Base-by-base conservation (phyloP, 2,329 filamentous ascomycete species). In the Hortaea sp. region DNA sequence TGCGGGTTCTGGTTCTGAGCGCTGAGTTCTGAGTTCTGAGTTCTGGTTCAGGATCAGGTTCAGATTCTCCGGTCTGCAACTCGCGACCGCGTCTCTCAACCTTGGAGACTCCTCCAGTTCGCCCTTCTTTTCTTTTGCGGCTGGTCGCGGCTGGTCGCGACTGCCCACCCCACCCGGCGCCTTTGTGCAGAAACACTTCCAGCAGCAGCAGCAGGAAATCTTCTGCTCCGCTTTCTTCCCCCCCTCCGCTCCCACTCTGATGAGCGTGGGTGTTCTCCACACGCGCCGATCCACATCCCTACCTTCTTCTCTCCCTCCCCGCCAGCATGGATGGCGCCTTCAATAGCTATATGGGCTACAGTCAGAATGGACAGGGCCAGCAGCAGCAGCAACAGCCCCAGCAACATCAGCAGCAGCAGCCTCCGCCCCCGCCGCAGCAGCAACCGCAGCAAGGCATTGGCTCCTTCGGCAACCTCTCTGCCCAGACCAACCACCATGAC, bases 401-500 rank as follows among this genome's bases (percentile, higher is more conserved):
- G 9, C 50, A 53, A 37, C 55, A 54, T 45, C 46, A 51, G 10
- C 53, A 55, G 13, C 54, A 54, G n/a, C 50, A 53, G 27, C 45
- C 47, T 9, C 56, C 57, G 32, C 20, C 20, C 20, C 20, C 20
- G 20, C 20, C 20, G 20, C 20, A 20, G 20, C 51, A 50, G 3
- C 52, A 49, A 11, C 44, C 39, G 29, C 51, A 43, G 43, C 53
- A 52, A 34, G 40, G 39, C 32, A 44, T 56, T 42, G 52, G 47
- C 20, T 53, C 55, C 29, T 60, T 56, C 39, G 57, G 56, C 44
- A 54, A 45, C 42, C 51, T 59, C 31, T 56, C 55, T 27, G 51
- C 49, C 37, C 52, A 54, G 39, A 44, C 31, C 37, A 48, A 54
- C n/a, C 50, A 53, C 27, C 53, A 60, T 43, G 55, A 57, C 41